Conservation (phyloP, 257 asterid genomes). For the Eustoma russellianum region DNA sequence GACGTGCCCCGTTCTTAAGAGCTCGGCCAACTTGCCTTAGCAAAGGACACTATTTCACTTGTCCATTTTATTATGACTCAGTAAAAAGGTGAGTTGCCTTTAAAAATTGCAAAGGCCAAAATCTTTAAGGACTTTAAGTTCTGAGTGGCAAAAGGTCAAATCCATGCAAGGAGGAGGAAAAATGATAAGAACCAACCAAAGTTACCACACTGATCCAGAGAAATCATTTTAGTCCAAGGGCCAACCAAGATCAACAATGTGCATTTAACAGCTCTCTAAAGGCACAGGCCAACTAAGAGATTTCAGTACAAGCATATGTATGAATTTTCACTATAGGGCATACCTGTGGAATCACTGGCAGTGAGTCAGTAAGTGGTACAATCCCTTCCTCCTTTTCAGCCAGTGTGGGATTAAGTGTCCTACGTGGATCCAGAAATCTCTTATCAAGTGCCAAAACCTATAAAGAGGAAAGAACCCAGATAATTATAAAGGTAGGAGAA, state of each 20-base stretch:
- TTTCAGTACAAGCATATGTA: too few species aligned
- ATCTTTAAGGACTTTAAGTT: neutral
- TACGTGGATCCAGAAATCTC: conserved; percentile 87
- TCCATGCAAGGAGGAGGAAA: neutral
- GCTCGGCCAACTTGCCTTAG: too few species aligned
- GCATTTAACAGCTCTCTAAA: too few species aligned
- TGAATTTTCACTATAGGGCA: too few species aligned
- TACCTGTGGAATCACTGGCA: conserved; percentile 96
- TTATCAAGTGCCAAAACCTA: conserved; percentile 99
- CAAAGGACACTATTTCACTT: too few species aligned
- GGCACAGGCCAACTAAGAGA: too few species aligned
- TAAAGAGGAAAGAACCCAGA: neutral
- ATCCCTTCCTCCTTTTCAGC: conserved; percentile 99
- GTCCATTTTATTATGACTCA: too few species aligned
- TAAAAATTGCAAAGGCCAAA: too few species aligned
- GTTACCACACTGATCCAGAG: neutral
- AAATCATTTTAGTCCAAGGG: neutral
- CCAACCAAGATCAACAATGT: neutral
- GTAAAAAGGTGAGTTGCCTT: too few species aligned
- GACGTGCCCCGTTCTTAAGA: too few species aligned
- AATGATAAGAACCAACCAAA: neutral
- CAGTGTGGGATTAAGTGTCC: conserved; percentile 80
- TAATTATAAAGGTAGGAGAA: neutral
- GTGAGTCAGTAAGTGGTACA: conserved; percentile 87
- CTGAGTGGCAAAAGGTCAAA: neutral